Evolutionary conservation across 805 yeast species (phyloP), one percentile per base, ranked within the genome.

Genomic region (Teunomyces stri): DNA sequence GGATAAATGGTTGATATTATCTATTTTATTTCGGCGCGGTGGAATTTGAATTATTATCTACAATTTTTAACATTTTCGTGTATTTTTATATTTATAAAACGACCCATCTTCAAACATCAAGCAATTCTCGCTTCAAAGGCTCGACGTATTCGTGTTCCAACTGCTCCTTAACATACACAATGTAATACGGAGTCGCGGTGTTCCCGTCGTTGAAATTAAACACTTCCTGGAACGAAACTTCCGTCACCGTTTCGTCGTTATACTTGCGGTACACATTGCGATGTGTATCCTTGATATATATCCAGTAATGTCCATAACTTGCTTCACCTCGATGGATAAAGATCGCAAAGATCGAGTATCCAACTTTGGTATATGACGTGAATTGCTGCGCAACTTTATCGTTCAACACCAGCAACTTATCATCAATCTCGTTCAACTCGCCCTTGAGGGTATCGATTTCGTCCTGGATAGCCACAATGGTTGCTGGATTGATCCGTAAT

Each of bases 241-340:
- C 95, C 2, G 89, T 81, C n/a, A 94, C 96, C n/a, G 78, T 76
- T 58, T 94, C 98, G 69, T 94, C 99, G 60, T 94, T 94, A 65
- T 94, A 94, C 70, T 89, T 91, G 51, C 97, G 75, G 80, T 82
- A 94, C 16, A 87, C 69, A 25, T 79, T 76, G 15, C 76, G 74
- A 51, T 76, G 76, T 2, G 82, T 80, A 65, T 94, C 98, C 49
- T 80, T 81, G 51, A 94, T 91, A 62, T 92, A 94, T 13, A 92
- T 80, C 97, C 98, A 94, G 65, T 94, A 94, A 66, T 94, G 99
- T 2, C 99, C 99, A 60, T 88, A 92, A 44, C 89, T 84, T 0
- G 97, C 98, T 58, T 90, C 95, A 5, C 99, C 99, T 43, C 97
- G 74, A 64, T 94, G 99, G 42, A 94, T 89, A 61, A 94, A 94